Percentiles rank a stretch among this genome's conserved stretches.
Evolutionary conservation across 2,329 filamentous ascomycete genomes (phyloP).

Genomic region (Fusarium nanum): DNA sequence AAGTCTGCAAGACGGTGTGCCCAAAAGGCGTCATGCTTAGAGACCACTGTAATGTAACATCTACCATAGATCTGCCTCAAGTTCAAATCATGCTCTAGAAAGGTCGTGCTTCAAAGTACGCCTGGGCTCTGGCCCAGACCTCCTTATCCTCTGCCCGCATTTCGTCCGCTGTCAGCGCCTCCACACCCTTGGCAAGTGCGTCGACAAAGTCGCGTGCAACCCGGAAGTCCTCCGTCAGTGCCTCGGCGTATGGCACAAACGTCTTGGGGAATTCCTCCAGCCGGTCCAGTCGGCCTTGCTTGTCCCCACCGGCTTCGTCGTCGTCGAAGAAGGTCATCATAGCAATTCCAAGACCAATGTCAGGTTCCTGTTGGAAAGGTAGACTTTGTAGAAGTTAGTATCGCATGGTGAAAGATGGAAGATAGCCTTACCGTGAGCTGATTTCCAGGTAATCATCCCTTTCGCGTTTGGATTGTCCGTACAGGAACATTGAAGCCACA

Average conservation of each 20-base stretch:
- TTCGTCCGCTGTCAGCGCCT: conserved; percentile 62
- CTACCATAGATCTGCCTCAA: conserved; percentile 34
- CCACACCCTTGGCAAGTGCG: conserved; percentile 68
- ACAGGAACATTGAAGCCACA: conserved; percentile 81
- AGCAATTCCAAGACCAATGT: conserved; percentile 81
- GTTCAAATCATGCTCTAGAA: conserved; percentile 47
- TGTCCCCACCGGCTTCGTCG: conserved; percentile 68
- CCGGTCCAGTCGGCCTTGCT: conserved; percentile 58
- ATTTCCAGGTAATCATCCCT: conserved; percentile 75
- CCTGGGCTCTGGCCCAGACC: conserved; percentile 66
- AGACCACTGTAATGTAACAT: conserved; percentile 37
- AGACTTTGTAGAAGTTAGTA: conserved; percentile 57
- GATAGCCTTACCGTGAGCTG: conserved; percentile 71
- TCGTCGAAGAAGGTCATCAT: conserved; percentile 85
- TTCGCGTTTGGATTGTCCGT: conserved; percentile 79
- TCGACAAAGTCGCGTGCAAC: conserved; percentile 69
- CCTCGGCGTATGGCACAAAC: conserved; percentile 69
- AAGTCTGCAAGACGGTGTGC: conserved; percentile 40
- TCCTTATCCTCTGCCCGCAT: conserved; percentile 60
- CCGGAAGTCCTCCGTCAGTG: conserved; percentile 70
- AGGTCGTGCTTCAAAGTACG: conserved; percentile 61
- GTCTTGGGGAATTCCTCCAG: conserved; percentile 63
- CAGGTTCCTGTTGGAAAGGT: conserved; percentile 76
- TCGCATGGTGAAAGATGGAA: neutral
- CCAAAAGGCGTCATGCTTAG: conserved; percentile 40